phyloP scores from a whole-genome alignment of 2,329 filamentous ascomycete genomes.

The Lachnum nothofagi region DNA sequence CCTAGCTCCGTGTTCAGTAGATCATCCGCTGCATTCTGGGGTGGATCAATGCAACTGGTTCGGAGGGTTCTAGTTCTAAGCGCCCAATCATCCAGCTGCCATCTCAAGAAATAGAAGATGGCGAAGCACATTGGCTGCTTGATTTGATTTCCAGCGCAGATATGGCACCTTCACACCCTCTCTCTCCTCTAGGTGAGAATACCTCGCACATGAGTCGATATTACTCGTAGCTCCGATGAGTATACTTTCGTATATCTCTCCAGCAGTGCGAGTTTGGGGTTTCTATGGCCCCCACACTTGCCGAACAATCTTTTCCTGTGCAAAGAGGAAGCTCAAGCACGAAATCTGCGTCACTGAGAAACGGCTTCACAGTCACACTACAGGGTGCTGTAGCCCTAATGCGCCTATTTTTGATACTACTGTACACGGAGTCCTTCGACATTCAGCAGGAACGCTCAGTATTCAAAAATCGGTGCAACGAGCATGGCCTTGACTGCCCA shows the following conservation, averaged over 20 bases:
- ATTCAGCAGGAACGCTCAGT: not conserved
- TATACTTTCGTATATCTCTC: too few relatives aligned
- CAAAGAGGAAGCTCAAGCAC: conserved; percentile 9
- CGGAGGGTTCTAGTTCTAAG: not conserved
- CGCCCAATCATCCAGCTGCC: conserved; percentile 1
- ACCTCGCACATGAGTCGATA: too few relatives aligned
- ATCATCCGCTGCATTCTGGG: not conserved
- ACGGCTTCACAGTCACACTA: conserved; percentile 5
- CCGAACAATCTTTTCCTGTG: conserved; percentile 11
- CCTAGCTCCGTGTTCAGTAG: not conserved
- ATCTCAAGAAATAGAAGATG: not conserved
- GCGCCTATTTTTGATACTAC: not conserved
- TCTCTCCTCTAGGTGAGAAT: too few relatives aligned
- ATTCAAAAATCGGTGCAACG: not conserved
- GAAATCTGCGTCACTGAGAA: not conserved
- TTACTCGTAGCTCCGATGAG: too few relatives aligned
- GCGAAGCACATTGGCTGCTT: not conserved
- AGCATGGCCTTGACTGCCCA: conserved; percentile 12
- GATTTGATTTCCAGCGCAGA: not conserved
- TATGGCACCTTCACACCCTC: not conserved
- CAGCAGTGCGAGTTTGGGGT: too few relatives aligned
- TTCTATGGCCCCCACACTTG: too few relatives aligned
- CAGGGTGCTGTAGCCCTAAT: conserved; percentile 1
- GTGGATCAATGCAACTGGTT: not conserved
- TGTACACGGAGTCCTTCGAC: conserved; percentile 2